Conservation (phyloP, 441 rosid species). For the Erysimum pusillum region DNA sequence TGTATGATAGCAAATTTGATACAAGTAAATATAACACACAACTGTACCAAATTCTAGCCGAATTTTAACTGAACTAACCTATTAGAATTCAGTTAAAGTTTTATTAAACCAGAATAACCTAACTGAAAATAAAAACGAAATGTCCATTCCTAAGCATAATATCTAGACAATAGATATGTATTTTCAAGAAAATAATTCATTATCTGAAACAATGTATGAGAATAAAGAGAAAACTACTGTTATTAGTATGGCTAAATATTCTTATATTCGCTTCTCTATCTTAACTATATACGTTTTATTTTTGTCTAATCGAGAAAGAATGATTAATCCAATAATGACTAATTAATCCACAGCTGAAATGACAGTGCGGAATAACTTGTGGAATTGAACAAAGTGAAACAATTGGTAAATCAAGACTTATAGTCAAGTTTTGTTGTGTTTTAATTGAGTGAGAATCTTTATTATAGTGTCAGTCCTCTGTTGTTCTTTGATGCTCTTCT, state of each 20-base stretch:
- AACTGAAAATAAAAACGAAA: not conserved
- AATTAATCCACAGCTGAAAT: constrained; percentile 36
- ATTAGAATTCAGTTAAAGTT: not conserved
- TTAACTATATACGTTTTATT: constrained; percentile 3
- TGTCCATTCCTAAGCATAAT: not conserved
- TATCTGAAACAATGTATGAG: constrained; percentile 25
- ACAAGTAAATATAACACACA: no score
- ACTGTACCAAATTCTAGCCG: not conserved
- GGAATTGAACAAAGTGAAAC: constrained; percentile 27
- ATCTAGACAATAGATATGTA: constrained; percentile 1
- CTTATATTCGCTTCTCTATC: constrained; percentile 22
- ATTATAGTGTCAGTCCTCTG: constrained; percentile 34
- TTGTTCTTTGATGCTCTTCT: constrained; percentile 46
- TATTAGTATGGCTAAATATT: constrained; percentile 31
- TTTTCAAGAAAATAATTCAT: constrained; percentile 12
- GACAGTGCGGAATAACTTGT: constrained; percentile 48
- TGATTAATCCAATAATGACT: constrained; percentile 32
- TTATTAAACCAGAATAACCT: not conserved
- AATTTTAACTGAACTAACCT: not conserved
- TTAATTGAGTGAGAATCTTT: constrained; percentile 48
- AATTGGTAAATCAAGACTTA: constrained; percentile 48
- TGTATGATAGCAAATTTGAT: no score
- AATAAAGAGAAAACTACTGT: constrained; percentile 41
- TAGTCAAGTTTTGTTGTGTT: constrained; percentile 37
- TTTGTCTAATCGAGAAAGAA: constrained; percentile 24